These are phyloP conservation scores for Thuja plicata DNA, from an alignment of 83 land plant species.

Conservation along the genomic window DNA sequence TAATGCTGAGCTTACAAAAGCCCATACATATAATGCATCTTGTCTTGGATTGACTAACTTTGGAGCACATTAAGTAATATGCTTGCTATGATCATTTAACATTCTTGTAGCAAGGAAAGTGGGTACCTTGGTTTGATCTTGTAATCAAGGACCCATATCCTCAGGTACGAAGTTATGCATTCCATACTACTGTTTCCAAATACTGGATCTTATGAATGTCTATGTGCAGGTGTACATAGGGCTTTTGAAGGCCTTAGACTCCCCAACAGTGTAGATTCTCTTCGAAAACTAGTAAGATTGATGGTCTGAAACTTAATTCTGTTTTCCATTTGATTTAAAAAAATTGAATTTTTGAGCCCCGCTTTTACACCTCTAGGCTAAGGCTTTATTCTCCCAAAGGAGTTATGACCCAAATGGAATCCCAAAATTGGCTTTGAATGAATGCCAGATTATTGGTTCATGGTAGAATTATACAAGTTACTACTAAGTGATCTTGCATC, in stretches of 20 bases:
- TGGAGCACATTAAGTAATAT: neutral
- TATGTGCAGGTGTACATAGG: slow-evolving; percentile 7
- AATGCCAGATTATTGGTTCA: neutral
- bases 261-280: slow-evolving; percentile 3
- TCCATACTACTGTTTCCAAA: neutral
- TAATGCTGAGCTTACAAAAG: neutral
- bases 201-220: neutral
- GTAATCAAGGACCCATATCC: neutral
- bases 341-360: neutral
- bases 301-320: neutral
- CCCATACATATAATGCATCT: neutral
- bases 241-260: slow-evolving; percentile 12
- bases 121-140: neutral
- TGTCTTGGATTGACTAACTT: neutral
- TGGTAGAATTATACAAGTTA: neutral
- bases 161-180: neutral
- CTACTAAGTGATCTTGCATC: neutral
- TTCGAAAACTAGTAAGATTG: slow-evolving; percentile 11
- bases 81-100: neutral
- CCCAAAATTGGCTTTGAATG: neutral
- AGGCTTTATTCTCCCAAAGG: neutral
- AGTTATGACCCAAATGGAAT: neutral
- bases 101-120: neutral
- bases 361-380: neutral
- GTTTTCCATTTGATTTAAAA: neutral